A percentile compares a stretch with the other conserved stretches of the same genome.
Conservation (phyloP, 2,329 filamentous ascomycete species). For the Calonectria naviculata region DNA sequence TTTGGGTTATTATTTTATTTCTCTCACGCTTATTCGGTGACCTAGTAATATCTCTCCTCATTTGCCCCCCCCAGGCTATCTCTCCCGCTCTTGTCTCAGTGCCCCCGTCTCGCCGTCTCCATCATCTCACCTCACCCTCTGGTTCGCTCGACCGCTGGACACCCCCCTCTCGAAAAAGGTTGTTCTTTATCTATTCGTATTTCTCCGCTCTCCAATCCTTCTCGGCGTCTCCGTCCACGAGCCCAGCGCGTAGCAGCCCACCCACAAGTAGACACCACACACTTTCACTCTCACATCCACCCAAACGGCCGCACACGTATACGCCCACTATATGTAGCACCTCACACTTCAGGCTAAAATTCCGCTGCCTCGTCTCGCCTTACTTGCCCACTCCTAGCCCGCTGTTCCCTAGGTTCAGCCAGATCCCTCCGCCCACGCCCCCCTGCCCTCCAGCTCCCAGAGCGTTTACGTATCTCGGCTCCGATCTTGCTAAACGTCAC, state of each 20-base stretch:
- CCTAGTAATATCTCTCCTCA: slow-evolving; percentile 4
- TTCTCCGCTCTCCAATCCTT: slow-evolving; percentile 7
- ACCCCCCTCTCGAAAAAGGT: neutral
- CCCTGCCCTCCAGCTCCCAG: slow-evolving; percentile 1
- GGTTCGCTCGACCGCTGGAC: neutral
- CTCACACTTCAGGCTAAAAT: slow-evolving; percentile 19
- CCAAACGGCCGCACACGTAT: neutral
- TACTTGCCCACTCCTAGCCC: slow-evolving; percentile 3
- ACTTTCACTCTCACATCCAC: neutral
- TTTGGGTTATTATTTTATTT: neutral
- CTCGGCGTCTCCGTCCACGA: slow-evolving; percentile 13
- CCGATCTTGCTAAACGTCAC: slow-evolving; percentile 19
- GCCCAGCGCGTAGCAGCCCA: neutral
- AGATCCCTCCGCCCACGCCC: neutral
- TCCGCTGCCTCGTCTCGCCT: slow-evolving; percentile 16
- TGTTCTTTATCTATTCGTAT: slow-evolving; percentile 9
- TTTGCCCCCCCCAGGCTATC: neutral
- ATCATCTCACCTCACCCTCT: neutral
- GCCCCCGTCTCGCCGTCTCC: slow-evolving; percentile 2
- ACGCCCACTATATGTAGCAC: neutral
- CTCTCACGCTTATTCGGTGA: neutral
- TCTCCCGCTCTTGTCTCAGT: slow-evolving; percentile 15
- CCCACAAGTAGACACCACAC: slow-evolving; percentile 6
- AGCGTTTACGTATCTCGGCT: slow-evolving; percentile 18
- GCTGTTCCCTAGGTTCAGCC: neutral